phyloP scores from a whole-genome alignment of 345 rosid species.

The Syzygium aqueum region DNA sequence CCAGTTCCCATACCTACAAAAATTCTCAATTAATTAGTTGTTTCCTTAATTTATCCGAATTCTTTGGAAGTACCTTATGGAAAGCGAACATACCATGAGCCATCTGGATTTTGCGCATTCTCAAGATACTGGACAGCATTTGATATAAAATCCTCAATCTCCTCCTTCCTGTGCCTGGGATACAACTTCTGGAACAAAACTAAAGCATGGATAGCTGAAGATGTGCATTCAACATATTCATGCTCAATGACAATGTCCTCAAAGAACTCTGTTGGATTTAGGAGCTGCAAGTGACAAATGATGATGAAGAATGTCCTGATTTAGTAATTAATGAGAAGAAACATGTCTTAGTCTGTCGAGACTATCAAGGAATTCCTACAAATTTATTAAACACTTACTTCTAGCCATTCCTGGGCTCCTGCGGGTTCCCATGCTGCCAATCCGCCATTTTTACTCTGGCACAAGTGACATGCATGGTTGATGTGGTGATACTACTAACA shows the following conservation, averaged over 20 bases:
- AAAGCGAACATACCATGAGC: constrained; percentile 32
- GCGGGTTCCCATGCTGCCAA: constrained; percentile 52
- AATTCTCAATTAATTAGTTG: background rate
- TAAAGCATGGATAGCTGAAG: constrained; percentile 30
- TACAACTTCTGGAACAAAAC: constrained; percentile 26
- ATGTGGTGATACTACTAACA: background rate
- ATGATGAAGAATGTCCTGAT: background rate
- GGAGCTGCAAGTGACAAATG: constrained; percentile 17
- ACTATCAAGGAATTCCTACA: constrained; percentile 8
- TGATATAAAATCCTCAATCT: constrained; percentile 28
- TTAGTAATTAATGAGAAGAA: no score
- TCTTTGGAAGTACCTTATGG: background rate
- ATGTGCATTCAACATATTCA: constrained; percentile 42
- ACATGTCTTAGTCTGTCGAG: no score
- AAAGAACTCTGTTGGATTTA: constrained; percentile 47
- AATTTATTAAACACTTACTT: constrained; percentile 15
- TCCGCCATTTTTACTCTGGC: constrained; percentile 52
- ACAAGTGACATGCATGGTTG: background rate
- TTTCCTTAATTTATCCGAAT: background rate
- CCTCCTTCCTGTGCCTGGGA: constrained; percentile 32
- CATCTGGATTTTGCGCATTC: constrained; percentile 31
- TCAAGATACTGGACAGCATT: constrained; percentile 25
- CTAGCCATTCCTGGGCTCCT: constrained; percentile 37
- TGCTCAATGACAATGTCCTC: constrained; percentile 34
- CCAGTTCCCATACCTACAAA: constrained; percentile 43